Conservation (phyloP, 2,329 filamentous ascomycete species). For the Immersiporthe knoxdaviesiana region DNA sequence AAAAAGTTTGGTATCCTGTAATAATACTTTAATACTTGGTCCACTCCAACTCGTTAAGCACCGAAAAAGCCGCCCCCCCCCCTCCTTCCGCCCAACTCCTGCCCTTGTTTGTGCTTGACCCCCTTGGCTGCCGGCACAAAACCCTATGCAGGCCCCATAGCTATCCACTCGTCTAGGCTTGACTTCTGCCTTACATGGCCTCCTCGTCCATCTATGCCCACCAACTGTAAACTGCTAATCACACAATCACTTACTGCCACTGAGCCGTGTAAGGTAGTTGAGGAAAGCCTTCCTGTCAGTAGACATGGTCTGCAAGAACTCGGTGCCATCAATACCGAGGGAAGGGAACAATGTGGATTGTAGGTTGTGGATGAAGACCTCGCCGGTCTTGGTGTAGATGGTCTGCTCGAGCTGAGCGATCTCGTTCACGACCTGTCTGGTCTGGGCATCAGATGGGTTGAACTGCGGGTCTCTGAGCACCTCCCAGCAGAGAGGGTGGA, state of each 20-base stretch:
- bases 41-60: not conserved
- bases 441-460: conserved; percentile 83
- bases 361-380: conserved; percentile 74
- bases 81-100: not conserved
- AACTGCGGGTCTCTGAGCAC: conserved; percentile 80
- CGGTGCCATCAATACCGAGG: conserved; percentile 65
- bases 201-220: not conserved
- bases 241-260: conserved; percentile 31
- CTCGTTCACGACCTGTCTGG: conserved; percentile 84
- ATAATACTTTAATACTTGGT: not conserved
- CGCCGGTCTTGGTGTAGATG: conserved; percentile 88
- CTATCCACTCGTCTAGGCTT: not conserved
- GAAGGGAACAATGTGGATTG: conserved; percentile 65
- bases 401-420: conserved; percentile 85
- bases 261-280: conserved; percentile 60
- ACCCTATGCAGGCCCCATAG: not conserved
- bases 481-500: conserved; percentile 89
- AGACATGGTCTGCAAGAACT: conserved; percentile 62
- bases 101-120: not conserved
- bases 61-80: not conserved
- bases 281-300: conserved; percentile 66
- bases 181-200: too few species aligned
- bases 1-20: conserved; percentile 13
- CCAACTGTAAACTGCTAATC: too few species aligned
- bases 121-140: not conserved